Percentiles rank a stretch among this genome's conserved stretches.
These are phyloP conservation scores for Parathielavia appendiculata DNA, from an alignment of 495 filamentous ascomycete genomes.

Conservation along the genomic window DNA sequence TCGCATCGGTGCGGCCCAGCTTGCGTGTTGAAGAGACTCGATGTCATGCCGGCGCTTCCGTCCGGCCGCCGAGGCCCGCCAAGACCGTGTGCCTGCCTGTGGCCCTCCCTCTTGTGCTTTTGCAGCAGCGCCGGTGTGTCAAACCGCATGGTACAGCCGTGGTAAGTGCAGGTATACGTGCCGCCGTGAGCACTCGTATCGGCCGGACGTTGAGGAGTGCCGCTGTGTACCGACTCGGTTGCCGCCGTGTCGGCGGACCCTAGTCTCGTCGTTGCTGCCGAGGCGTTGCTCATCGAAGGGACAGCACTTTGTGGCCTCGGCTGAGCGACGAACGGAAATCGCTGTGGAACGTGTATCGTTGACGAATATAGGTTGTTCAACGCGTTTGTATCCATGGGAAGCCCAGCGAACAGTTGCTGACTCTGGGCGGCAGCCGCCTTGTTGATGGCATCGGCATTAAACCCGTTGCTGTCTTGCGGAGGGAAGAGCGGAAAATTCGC, in stretches of 20 bases:
- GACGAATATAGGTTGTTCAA: constrained; percentile 35
- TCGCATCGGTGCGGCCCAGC: constrained; percentile 49
- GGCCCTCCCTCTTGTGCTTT: constrained; percentile 92
- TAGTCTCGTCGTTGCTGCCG: constrained; percentile 37
- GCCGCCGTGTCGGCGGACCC: constrained; percentile 39
- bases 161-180: constrained; percentile 93
- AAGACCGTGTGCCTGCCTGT: constrained; percentile 58
- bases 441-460: constrained; percentile 29
- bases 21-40: constrained; percentile 28
- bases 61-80: constrained; percentile 25
- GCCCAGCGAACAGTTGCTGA: constrained; percentile 38
- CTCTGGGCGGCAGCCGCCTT: constrained; percentile 30
- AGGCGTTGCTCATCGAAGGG: constrained; percentile 34
- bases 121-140: constrained; percentile 80
- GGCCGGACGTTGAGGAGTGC: constrained; percentile 48
- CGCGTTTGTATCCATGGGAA: constrained; percentile 39
- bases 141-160: constrained; percentile 83
- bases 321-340: constrained; percentile 52
- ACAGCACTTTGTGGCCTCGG: constrained; percentile 44
- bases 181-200: constrained; percentile 70
- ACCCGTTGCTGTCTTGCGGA: constrained; percentile 32
- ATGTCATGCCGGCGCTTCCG: constrained; percentile 19
- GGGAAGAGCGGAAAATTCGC: constrained; percentile 67
- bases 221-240: constrained; percentile 24
- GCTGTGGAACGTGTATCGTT: constrained; percentile 49